Percentiles rank a stretch among this genome's conserved stretches.
Conservation (phyloP, 129 eudicot genomes). For the Helianthus tuberosus region DNA sequence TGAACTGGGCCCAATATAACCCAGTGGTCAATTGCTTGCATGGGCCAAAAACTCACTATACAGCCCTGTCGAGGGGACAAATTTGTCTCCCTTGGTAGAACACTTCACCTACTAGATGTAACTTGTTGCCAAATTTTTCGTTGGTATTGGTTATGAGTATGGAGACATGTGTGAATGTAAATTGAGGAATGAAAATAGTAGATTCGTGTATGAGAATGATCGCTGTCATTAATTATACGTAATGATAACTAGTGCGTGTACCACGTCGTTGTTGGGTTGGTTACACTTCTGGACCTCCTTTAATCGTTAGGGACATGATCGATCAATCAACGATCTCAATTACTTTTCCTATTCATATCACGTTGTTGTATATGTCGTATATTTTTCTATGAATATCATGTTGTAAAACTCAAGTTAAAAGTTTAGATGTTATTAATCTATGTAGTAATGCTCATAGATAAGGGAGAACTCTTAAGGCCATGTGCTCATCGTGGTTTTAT, state of each 20-base stretch:
- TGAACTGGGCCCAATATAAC: constrained; percentile 24
- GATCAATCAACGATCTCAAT: not conserved
- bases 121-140: constrained; percentile 4
- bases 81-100: constrained; percentile 26
- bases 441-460: no score
- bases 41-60: constrained; percentile 12
- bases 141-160: not conserved
- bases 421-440: no score
- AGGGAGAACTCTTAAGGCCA: no score
- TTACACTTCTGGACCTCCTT: not conserved
- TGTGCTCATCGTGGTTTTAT: no score
- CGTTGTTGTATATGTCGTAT: not conserved
- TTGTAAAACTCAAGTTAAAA: no score
- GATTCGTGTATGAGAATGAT: not conserved
- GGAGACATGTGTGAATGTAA: constrained; percentile 1
- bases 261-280: not conserved
- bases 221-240: not conserved
- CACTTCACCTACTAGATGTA: constrained; percentile 7
- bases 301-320: not conserved
- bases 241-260: not conserved
- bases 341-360: no score
- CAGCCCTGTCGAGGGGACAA: constrained; percentile 27
- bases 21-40: constrained; percentile 9
- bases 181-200: not conserved
- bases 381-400: no score